These are phyloP conservation scores for Talaromyces ruber DNA, from an alignment of 495 filamentous ascomycete genomes.

Conservation along the genomic window DNA sequence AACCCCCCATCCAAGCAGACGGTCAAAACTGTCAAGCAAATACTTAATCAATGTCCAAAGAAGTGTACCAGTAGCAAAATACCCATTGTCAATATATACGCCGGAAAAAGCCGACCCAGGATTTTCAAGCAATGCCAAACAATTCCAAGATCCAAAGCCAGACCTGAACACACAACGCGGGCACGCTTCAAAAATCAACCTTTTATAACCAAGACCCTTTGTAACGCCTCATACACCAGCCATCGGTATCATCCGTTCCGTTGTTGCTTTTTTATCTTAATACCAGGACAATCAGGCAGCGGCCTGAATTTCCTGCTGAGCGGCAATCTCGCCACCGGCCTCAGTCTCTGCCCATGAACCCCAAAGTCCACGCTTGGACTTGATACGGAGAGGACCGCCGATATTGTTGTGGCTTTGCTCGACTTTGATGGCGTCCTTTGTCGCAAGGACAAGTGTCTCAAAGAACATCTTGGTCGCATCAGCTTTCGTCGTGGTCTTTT, in stretches of 20 bases:
- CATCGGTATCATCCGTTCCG: not conserved
- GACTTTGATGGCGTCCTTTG: constrained; percentile 97
- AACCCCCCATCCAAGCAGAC: not conserved
- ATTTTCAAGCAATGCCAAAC: constrained; percentile 14
- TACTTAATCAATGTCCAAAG: constrained; percentile 1
- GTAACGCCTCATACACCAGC: constrained; percentile 1
- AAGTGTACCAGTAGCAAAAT: constrained; percentile 10
- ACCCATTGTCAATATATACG: constrained; percentile 10
- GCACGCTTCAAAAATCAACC: not conserved
- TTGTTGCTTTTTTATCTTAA: not conserved
- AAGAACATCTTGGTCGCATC: constrained; percentile 99
- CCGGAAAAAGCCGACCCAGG: constrained; percentile 10
- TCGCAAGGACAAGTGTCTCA: constrained; percentile 88
- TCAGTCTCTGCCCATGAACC: constrained; percentile 89
- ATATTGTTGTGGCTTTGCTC: constrained; percentile 71
- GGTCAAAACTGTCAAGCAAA: not conserved
- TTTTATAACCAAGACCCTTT: not conserved
- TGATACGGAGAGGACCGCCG: constrained; percentile 68
- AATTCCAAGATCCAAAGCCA: constrained; percentile 8
- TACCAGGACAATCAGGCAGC: not conserved
- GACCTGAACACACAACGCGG: constrained; percentile 26
- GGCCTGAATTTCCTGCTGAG: constrained; percentile 1
- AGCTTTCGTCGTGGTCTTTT: constrained; percentile 62
- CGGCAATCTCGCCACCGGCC: constrained; percentile 49
- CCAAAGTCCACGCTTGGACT: constrained; percentile 87